Conservation (phyloP, 140 eudicot genomes). For the Cichorium intybus region DNA sequence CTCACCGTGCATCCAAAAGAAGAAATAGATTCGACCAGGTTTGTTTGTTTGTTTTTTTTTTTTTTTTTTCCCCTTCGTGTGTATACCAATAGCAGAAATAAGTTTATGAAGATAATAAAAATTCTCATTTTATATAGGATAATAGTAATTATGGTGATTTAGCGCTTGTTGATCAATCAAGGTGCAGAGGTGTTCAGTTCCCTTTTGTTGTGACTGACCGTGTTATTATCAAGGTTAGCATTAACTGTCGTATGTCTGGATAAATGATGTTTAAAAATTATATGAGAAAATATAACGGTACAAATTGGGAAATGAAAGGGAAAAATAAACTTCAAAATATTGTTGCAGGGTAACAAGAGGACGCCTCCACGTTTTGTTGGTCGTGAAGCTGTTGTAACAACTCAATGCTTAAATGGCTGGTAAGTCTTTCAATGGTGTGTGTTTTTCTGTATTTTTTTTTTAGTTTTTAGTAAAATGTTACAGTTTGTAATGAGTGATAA, state of each 20-base stretch:
- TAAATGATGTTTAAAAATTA: too few species aligned
- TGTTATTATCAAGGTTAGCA: conserved; percentile 73
- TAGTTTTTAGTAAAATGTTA: not conserved
- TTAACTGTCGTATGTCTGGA: too few species aligned
- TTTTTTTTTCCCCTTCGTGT: too few species aligned
- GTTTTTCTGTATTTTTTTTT: not conserved
- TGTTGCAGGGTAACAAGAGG: conserved; percentile 89
- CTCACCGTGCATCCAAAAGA: conserved; percentile 56
- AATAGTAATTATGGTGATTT: conserved; percentile 51
- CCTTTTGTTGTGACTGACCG: conserved; percentile 76
- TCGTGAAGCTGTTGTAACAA: conserved; percentile 86
- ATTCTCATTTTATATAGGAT: conserved; percentile 36
- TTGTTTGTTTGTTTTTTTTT: conserved; percentile 9
- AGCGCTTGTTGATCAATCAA: conserved; percentile 41
- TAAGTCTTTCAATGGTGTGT: conserved; percentile 24
- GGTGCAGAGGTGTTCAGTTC: conserved; percentile 88
- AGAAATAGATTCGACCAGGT: conserved; percentile 81
- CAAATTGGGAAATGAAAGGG: too few species aligned
- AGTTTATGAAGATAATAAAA: not conserved
- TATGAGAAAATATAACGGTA: too few species aligned
- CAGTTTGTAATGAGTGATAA: not conserved
- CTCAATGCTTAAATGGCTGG: conserved; percentile 98
- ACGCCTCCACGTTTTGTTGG: conserved; percentile 94
- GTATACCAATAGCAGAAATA: not conserved
- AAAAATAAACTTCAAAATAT: not conserved